A percentile compares a stretch with the other conserved stretches of the same genome.
Conservation (phyloP, 352 stramenopile species). For the Globisporangium spinosum region DNA sequence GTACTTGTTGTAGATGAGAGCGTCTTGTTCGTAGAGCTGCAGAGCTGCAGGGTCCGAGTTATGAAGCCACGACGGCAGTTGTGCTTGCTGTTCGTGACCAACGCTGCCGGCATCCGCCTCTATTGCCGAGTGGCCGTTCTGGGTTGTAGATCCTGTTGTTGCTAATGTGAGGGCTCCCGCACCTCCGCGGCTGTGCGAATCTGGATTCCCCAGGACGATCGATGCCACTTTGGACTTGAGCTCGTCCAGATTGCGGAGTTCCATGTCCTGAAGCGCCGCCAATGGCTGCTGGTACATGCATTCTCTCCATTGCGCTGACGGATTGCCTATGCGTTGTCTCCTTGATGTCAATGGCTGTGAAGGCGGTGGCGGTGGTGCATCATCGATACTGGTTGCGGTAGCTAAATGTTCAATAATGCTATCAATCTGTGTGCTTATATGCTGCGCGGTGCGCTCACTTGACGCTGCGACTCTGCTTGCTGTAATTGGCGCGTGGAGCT, state of each 20-base stretch:
- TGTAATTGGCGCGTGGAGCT: background rate
- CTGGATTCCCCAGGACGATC: constrained; percentile 14
- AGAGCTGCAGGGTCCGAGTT: constrained; percentile 27
- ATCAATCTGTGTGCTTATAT: constrained; percentile 18
- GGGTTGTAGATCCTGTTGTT: background rate
- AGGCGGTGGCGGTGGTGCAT: background rate
- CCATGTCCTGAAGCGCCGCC: constrained; percentile 14
- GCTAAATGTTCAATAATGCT: constrained; percentile 15
- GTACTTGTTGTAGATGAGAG: constrained; percentile 42
- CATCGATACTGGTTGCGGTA: background rate
- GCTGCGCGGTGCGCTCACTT: constrained; percentile 3
- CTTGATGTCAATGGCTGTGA: too few species aligned
- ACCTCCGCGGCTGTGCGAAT: background rate
- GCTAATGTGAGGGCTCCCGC: background rate
- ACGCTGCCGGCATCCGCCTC: background rate
- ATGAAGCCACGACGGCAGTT: constrained; percentile 27
- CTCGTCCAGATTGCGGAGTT: constrained; percentile 23
- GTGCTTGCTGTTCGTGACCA: background rate
- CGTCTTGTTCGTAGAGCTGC: constrained; percentile 35
- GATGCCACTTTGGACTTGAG: constrained; percentile 23
- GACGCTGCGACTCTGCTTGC: background rate
- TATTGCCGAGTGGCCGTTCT: background rate
- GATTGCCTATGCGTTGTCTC: background rate
- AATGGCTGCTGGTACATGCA: constrained; percentile 36
- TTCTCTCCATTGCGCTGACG: constrained; percentile 11